These are phyloP conservation scores for Jasminum sambac DNA, from an alignment of 257 asterid species.

Conservation along the genomic window DNA sequence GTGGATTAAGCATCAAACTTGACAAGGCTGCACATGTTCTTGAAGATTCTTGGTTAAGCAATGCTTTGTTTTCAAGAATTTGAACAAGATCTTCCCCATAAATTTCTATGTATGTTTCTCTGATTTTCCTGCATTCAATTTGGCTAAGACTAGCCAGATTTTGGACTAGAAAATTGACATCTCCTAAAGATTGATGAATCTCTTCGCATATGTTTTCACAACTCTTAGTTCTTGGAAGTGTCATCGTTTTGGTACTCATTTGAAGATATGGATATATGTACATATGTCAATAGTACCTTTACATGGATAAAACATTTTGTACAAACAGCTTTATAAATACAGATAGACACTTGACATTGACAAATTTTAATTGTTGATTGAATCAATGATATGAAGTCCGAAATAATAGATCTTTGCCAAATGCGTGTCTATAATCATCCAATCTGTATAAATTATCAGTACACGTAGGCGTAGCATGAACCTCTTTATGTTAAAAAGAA, in stretches of 20 bases:
- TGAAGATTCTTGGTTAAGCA: conserved; percentile 16
- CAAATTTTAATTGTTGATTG: no score
- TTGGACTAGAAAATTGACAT: conserved; percentile 23
- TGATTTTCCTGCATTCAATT: conserved; percentile 36
- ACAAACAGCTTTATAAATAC: no score
- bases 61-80: conserved; percentile 2
- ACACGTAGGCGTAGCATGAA: no score
- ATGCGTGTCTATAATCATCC: no score
- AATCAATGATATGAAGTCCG: no score
- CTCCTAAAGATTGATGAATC: conserved; percentile 37
- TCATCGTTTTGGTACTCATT: conserved; percentile 27
- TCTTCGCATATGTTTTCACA: conserved; percentile 44
- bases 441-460: no score
- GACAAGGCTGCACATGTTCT: conserved; percentile 23
- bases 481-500: no score
- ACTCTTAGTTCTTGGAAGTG: conserved; percentile 29
- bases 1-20: conserved; percentile 44
- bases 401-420: no score
- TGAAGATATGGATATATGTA: conserved; percentile 6
- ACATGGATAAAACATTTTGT: no score
- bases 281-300: neutral
- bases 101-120: conserved; percentile 39
- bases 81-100: conserved; percentile 49
- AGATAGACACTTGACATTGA: no score
- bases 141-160: conserved; percentile 32